These are phyloP conservation scores for Globisporangium paddicum DNA, from an alignment of 352 stramenopile species.

Conservation along the genomic window DNA sequence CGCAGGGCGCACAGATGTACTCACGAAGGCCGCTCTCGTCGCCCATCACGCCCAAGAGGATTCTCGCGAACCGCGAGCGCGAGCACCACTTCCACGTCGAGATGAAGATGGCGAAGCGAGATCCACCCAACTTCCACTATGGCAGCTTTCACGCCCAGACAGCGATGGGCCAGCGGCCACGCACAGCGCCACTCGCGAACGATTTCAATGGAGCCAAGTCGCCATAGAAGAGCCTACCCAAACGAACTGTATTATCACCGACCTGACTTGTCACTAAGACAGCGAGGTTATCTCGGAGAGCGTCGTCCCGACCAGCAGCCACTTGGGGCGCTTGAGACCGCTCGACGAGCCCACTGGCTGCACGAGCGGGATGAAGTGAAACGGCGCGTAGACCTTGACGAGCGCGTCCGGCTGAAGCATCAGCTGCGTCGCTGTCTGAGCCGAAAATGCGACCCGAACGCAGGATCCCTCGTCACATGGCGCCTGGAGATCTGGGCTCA, in stretches of 20 bases:
- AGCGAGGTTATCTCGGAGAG: conserved; percentile 32
- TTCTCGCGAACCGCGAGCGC: conserved; percentile 9
- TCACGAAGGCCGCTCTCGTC: conserved; percentile 6
- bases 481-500: conserved; percentile 14
- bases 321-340: conserved; percentile 11
- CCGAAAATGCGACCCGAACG: conserved; percentile 33
- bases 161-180: neutral
- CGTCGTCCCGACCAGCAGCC: conserved; percentile 46
- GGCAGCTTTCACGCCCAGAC: conserved; percentile 2
- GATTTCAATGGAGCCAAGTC: conserved; percentile 3
- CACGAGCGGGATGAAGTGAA: conserved; percentile 41
- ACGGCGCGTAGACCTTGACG: conserved; percentile 52
- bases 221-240: neutral
- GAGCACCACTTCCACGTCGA: conserved; percentile 14
- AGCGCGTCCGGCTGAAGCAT: conserved; percentile 22
- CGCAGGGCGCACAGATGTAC: conserved; percentile 7
- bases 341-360: conserved; percentile 18
- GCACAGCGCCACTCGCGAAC: conserved; percentile 7
- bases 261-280: neutral
- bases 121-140: conserved; percentile 11
- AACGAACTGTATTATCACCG: neutral
- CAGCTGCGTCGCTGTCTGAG: conserved; percentile 21
- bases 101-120: conserved; percentile 12
- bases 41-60: conserved; percentile 1
- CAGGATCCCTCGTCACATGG: conserved; percentile 5